Base-by-base conservation (phyloP, 768 basidiomycete genomes). In the Suillus subalutaceus region DNA sequence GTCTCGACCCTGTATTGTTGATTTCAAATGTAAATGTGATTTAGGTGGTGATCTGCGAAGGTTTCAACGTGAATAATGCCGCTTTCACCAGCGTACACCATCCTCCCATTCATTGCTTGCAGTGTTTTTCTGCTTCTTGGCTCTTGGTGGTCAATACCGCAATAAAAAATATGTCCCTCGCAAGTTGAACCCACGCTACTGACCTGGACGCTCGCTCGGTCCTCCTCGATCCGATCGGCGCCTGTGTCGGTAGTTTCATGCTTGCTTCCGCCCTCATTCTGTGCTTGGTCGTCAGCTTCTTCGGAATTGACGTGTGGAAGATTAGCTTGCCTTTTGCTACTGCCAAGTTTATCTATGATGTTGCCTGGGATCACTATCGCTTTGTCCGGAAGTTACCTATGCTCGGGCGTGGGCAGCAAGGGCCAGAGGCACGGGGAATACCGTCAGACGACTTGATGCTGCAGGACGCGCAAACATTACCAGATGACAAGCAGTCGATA, bases 31-130 rank as follows among this genome's bases (percentile, higher is more conserved):
- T 41, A 57, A 18, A 65, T 18, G 1, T 38, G 1, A 40, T 4
- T 40, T 63, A 77, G 77, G 72, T 97, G 26, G 91, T 99, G 57
- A 88, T 97, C 30, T 92, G 93, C 60, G 94, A 93, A 63, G 93
- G 94, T 0, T 95, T 97, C 74, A 73, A 80, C 5, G 83, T 97
- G 56, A 90, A 91, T 59, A 92, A 93, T 68, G 85, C 86, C 10
- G 86, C 87, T 0, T 96, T 91, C 77, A 92, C n/a, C 91, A 0
- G 91, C 90, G 0, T 94, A 94, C 78, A 87, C 91, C 18, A 90
- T 93, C 59, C 79, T 96, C 15, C 94, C 95, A 0, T 92, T 94
- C 71, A 73, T 96, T 37, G 89, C 85, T 4, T 81, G 89, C 82
- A 75, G 73, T 81, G 57, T 88, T n/a, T n/a, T 83, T 87, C 7